Base-by-base conservation (phyloP, 1,139 yeast species). In the Candida pseudoviswanathii region DNA sequence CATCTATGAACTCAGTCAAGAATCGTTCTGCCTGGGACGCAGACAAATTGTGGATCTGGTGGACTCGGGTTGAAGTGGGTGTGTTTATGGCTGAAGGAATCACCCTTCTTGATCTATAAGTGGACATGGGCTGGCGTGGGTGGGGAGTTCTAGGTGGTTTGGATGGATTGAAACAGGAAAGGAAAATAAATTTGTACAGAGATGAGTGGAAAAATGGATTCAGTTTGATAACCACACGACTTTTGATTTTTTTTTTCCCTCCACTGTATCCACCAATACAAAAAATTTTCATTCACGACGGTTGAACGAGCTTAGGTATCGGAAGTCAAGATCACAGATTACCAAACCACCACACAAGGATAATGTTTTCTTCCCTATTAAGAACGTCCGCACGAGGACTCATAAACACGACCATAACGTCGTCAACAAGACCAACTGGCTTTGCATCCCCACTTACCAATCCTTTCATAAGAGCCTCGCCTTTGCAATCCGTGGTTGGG, bases 61-160 rank as follows among this genome's bases (percentile, higher is more conserved):
- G 53, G 11, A 77, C 66, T 51, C 73, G 73, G n/a, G 75, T 66
- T 44, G 73, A 70, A 16, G 78, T 73, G 9, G 85, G 80, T 0
- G 80, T 68, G 52, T 81, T 81, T 31, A 84, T 70, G 37, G 84
- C 66, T 43, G 76, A 65, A 54, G 74, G 67, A 53, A 68, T 59
- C 47, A 64, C 67, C 66, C 80, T 74, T 72, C 80, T 67, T 5
- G 67, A 63, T 54, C 70, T 68, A 46, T 55, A 58, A 6, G 64
- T 44, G 9, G 71, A 66, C 72, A 67, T 67, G 36, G 16, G 16
- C 16, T 16, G 16, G 16, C 16, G 16, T 16, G 16, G 16, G 16
- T 16, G 16, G 16, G 16, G 16, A 16, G 16, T 16, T 16, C 16
- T 16, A 16, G 16, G 16, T 16, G 16, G 16, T 16, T 16, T 16